Evolutionary conservation across 352 stramenopile species (phyloP).

Genomic region (Pythium insidiosum): DNA sequence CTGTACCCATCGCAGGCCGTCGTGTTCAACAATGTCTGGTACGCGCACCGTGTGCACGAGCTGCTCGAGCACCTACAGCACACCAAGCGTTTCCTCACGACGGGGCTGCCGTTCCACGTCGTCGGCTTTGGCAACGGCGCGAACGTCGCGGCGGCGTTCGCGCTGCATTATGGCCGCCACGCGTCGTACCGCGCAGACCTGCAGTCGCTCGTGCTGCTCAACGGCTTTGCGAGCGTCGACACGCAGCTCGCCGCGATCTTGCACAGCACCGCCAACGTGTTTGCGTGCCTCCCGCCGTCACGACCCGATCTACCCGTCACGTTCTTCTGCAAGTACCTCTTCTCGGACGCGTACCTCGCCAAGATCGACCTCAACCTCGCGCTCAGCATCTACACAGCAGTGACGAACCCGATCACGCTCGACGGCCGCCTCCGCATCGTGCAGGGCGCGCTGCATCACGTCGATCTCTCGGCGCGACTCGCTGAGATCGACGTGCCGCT

Average conservation of each 20-base stretch:
- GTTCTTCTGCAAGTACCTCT: conserved; percentile 90
- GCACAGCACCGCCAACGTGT: conserved; percentile 78
- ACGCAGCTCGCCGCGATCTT: conserved; percentile 66
- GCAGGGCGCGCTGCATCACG: conserved; percentile 67
- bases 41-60: conserved; percentile 75
- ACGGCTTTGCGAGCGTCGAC: conserved; percentile 79
- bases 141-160: conserved; percentile 73
- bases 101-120: conserved; percentile 72
- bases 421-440: conserved; percentile 81
- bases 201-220: conserved; percentile 73
- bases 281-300: conserved; percentile 67
- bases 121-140: conserved; percentile 87
- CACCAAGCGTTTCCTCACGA: conserved; percentile 57
- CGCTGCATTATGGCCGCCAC: conserved; percentile 31
- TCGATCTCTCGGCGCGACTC: conserved; percentile 53
- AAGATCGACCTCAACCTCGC: conserved; percentile 83
- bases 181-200: conserved; percentile 33
- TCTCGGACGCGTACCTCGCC: conserved; percentile 83
- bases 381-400: conserved; percentile 90
- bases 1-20: conserved; percentile 25
- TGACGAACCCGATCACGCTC: conserved; percentile 88
- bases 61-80: conserved; percentile 75
- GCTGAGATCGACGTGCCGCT: conserved; percentile 55
- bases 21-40: conserved; percentile 83
- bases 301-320: conserved; percentile 82